Evolutionary conservation across 108 stramenopile genomes (phyloP), one percentile per base, ranked within the genome.

Genomic region (Conticribra guillardii): DNA sequence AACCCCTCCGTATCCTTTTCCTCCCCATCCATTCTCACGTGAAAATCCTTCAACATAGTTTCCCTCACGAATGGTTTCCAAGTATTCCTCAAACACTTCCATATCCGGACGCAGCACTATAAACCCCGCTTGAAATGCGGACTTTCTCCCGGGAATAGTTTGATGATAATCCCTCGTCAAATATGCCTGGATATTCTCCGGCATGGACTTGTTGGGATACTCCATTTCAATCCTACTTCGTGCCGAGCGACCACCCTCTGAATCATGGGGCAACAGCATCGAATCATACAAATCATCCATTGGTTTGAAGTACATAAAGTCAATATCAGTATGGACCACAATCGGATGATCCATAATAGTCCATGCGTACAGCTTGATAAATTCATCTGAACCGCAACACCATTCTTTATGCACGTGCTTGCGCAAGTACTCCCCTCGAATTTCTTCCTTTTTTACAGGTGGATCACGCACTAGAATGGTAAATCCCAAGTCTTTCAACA

Each of bases 361-460:
- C 45, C 87, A 97, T 0, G 94, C 82, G 67, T 95, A 96, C 41
- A 97, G 58, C 65, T 97, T 97, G 21, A 97, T 59, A 44, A 91
- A 94, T 73, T 97, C 97, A 55, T 87, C 89, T 16, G 64, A 72
- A 0, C 89, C 88, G 72, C 97, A 97, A 68, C 97, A 97, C 15
- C 92, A 86, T 5, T 79, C 78, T 2, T 54, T 64, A 28, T 77
- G 47, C 0, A 80, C 71, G 28, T 74, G 33, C 53, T 71, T 54
- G 4, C 67, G 15, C 24, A 76, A 22, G 17, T 62, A 81, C 45
- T 65, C 26, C 26, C 45, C 19, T 27, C 22, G 34, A 7, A 76
- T 76, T 32, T 76, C 67, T 0, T 37, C 29, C 1, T 54, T 72
- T 44, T 87, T 69, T 61, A 92, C 59, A 0, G 88, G 88, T 17